phyloP scores from a whole-genome alignment of 2,329 filamentous ascomycete species.

The Phyllosticta citribraziliensis region DNA sequence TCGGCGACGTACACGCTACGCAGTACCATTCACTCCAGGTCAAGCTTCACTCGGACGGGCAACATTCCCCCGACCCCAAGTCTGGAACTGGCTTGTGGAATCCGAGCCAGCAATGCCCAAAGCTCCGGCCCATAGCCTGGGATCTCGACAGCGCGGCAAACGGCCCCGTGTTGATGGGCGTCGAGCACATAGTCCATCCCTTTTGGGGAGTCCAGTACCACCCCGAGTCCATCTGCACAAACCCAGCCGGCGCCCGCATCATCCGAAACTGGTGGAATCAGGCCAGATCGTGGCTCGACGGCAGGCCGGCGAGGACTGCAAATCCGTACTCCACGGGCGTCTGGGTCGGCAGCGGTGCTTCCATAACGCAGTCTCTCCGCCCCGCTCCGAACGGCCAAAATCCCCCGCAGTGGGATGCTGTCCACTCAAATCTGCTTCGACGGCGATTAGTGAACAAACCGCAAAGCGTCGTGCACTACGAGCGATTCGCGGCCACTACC shows the following conservation, averaged over 20 bases:
- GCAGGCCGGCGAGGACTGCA: background rate
- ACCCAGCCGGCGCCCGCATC: conserved; percentile 52
- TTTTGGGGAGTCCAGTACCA: conserved; percentile 89
- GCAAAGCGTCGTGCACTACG: background rate
- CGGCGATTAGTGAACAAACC: background rate
- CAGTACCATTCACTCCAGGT: conserved; percentile 62
- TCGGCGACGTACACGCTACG: conserved; percentile 56
- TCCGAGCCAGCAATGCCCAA: conserved; percentile 17
- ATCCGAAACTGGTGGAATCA: conserved; percentile 67
- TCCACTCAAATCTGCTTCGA: background rate
- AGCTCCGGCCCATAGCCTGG: conserved; percentile 39
- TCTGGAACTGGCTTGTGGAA: conserved; percentile 25
- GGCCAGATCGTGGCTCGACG: conserved; percentile 51
- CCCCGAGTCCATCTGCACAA: conserved; percentile 80
- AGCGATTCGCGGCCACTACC: background rate
- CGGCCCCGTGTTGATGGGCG: conserved; percentile 63
- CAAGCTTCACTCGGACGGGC: conserved; percentile 23
- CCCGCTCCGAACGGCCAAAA: background rate
- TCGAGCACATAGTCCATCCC: conserved; percentile 56
- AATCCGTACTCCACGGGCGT: background rate
- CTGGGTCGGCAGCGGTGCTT: background rate
- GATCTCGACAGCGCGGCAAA: conserved; percentile 37
- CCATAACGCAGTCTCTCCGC: background rate
- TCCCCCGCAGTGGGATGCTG: background rate
- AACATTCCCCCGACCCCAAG: conserved; percentile 21